phyloP scores from a whole-genome alignment of 352 stramenopile genomes.

The Elongisporangium senticosum region DNA sequence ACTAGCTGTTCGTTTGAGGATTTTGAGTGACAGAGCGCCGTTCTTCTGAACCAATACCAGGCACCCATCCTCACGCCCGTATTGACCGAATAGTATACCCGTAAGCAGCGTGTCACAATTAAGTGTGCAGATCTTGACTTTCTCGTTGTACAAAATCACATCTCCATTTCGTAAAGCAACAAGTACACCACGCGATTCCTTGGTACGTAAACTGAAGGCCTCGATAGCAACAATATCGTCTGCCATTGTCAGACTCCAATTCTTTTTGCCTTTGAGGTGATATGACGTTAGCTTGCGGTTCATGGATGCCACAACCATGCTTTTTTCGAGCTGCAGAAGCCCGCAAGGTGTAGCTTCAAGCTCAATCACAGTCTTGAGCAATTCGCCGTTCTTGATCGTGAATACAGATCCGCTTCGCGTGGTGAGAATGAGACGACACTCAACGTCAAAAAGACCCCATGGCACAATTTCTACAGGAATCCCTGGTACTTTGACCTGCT shows the following conservation, averaged over 20 bases:
- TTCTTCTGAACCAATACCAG: conserved; percentile 78
- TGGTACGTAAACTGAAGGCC: conserved; percentile 66
- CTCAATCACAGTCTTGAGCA: conserved; percentile 84
- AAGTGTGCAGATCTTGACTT: conserved; percentile 75
- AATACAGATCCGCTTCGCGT: conserved; percentile 84
- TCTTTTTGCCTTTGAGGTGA: conserved; percentile 89
- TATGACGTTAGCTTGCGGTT: conserved; percentile 85
- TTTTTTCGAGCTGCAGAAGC: conserved; percentile 76
- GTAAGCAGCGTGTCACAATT: conserved; percentile 59
- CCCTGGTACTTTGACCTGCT: conserved; percentile 63
- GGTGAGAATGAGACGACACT: conserved; percentile 82
- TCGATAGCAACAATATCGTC: conserved; percentile 83
- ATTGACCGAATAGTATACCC: conserved; percentile 84
- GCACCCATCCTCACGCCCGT: conserved; percentile 83
- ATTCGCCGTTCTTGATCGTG: conserved; percentile 89
- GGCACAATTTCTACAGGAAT: conserved; percentile 75
- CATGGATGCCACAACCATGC: conserved; percentile 84
- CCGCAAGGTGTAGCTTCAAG: conserved; percentile 74
- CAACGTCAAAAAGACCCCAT: conserved; percentile 69
- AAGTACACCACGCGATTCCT: conserved; percentile 72
- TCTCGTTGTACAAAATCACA: conserved; percentile 87
- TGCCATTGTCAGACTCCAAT: conserved; percentile 83
- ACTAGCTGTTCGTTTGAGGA: conserved; percentile 83
- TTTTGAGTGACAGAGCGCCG: conserved; percentile 79
- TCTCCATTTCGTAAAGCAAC: conserved; percentile 84